phyloP scores from a whole-genome alignment of 495 filamentous ascomycete genomes.

The Hypoxylon fragiforme region DNA sequence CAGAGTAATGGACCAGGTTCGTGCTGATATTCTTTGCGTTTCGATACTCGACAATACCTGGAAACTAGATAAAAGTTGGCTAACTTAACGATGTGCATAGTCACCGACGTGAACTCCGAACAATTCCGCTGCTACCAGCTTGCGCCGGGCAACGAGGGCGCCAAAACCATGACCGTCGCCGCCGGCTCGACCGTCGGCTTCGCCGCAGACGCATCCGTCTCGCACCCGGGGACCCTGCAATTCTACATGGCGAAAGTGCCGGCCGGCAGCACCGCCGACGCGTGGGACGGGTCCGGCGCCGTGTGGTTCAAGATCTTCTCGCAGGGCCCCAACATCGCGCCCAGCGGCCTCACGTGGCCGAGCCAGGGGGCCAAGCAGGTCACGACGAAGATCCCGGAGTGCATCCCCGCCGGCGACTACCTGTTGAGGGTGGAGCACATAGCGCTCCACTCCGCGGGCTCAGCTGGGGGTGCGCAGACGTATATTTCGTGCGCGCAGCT shows the following conservation, averaged over 20 bases:
- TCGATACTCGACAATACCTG: too few species aligned
- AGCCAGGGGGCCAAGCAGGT: slow-evolving; percentile 40
- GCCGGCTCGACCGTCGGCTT: slow-evolving; percentile 50
- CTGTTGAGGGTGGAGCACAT: slow-evolving; percentile 64
- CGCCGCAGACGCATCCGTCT: slow-evolving; percentile 43
- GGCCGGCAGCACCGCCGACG: slow-evolving; percentile 42
- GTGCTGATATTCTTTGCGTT: slow-evolving; percentile 1
- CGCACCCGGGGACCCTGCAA: slow-evolving; percentile 46
- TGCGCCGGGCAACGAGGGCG: slow-evolving; percentile 39
- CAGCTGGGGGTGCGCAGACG: slow-evolving; percentile 52
- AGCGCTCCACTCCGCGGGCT: slow-evolving; percentile 51
- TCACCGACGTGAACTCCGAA: slow-evolving; percentile 47
- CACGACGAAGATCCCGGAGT: slow-evolving; percentile 51
- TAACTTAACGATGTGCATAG: slow-evolving; percentile 17
- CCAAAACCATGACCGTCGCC: slow-evolving; percentile 43
- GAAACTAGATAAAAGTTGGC: too few species aligned
- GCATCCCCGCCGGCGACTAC: slow-evolving; percentile 57
- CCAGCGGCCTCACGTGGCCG: slow-evolving; percentile 43
- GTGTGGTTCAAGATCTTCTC: slow-evolving; percentile 56
- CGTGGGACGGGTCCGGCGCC: slow-evolving; percentile 49
- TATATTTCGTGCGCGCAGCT: slow-evolving; percentile 49
- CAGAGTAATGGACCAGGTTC: slow-evolving; percentile 44
- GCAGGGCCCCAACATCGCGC: slow-evolving; percentile 42
- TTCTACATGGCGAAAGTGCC: slow-evolving; percentile 53
- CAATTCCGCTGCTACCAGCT: slow-evolving; percentile 51